Evolutionary conservation across 2,329 filamentous ascomycete species (phyloP), one percentile per base, ranked within the genome.

Genomic region (Stromatinia cepivora): DNA sequence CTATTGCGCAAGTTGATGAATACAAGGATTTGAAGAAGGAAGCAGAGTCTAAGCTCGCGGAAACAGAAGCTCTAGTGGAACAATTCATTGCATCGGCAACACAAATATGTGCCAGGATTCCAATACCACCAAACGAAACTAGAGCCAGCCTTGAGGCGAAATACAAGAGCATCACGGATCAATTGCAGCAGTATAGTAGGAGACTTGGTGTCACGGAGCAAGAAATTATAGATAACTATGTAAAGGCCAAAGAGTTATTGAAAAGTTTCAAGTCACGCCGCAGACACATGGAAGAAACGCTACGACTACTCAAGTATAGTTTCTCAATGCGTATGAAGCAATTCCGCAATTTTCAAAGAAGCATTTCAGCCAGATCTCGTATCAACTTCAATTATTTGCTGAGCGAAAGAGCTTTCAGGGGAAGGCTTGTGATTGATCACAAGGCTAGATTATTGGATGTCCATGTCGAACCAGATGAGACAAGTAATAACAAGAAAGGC

Each of bases 321-420:
- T 86, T 97, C 53, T 80, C 82, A 13, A 82, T 90, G 69, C 92
- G 95, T 22, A 85, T 92, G 69, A 82, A 84, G 39, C 89, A 93
- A 74, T 99, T 93, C 91, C 85, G 87, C 69, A 84, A 86, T 64
- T 98, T 99, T 80, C 91, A 94, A 75, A 86, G 89, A 36, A 87
- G 89, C 74, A 97, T 99, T 76, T 94, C 93, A 50, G 88, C 90
- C n/a, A 88, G 91, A 68, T 92, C 95, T 58, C 90, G 93, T 63
- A 90, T 91, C 66, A 92, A 92, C 71, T 99, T 99, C 80, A 90
- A 87, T 66, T 96, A 95, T 77, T 86, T 98, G 20, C 87, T 99
- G 70, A 92, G 90, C 76, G 94, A 98, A 80, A 89, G 95, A 76
- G 90, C 91, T 31, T 99, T 97, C 81, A 88, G 93, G 57, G 95